phyloP scores from a whole-genome alignment of 176 grass and related monocot genomes.

The Lolium perenne region DNA sequence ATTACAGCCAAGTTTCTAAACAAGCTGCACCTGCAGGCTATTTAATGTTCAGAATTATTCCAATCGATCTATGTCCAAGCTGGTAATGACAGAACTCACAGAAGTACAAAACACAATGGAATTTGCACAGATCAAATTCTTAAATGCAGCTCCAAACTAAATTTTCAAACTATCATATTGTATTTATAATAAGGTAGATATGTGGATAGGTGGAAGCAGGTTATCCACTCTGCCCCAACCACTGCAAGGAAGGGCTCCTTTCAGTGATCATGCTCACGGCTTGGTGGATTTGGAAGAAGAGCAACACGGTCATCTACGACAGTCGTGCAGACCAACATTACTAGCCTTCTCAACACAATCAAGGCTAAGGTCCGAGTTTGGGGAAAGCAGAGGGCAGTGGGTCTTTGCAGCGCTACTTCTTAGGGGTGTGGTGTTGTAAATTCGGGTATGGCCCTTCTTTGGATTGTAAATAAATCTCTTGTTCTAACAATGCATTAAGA shows the following conservation, averaged over 20 bases:
- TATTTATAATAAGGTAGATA: constrained; percentile 23
- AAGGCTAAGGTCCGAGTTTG: background rate
- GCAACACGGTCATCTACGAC: background rate
- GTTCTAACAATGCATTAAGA: background rate
- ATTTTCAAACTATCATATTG: constrained; percentile 20
- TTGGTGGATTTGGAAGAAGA: background rate
- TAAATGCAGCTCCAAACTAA: background rate
- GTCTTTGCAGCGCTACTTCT: background rate
- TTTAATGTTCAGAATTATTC: background rate
- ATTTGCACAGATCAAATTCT: constrained; percentile 15
- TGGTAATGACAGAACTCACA: background rate
- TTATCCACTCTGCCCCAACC: background rate
- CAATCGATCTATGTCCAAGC: background rate
- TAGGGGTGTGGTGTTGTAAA: background rate
- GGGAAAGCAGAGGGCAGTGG: background rate
- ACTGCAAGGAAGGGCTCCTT: background rate
- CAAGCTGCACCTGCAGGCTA: background rate
- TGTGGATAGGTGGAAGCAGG: background rate
- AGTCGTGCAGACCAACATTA: background rate
- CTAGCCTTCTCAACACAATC: background rate
- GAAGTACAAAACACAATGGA: background rate
- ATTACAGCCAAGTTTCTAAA: constrained; percentile 8
- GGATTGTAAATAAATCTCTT: background rate
- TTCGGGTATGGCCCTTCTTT: background rate
- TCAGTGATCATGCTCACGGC: background rate